Evolutionary conservation across 2,329 filamentous ascomycete genomes (phyloP).

Genomic region (Teratosphaeria pseudoeucalypti): DNA sequence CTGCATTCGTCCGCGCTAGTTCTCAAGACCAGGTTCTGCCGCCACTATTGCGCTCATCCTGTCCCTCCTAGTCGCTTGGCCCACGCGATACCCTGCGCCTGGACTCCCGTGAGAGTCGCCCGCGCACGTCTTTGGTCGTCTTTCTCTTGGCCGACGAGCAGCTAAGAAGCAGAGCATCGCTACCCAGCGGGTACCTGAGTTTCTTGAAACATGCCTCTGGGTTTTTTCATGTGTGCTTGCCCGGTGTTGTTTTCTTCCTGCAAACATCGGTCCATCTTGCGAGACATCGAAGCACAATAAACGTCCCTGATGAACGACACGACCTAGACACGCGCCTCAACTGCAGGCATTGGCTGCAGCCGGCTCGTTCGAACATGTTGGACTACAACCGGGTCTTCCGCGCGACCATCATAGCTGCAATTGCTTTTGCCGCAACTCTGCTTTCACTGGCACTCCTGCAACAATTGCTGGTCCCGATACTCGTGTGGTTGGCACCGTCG

Average conservation of each 20-base stretch:
- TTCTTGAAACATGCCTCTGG: neutral
- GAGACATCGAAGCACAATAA: neutral
- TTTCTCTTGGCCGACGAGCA: neutral
- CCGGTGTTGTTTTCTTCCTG: neutral
- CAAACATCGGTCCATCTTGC: neutral
- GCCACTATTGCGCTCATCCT: neutral
- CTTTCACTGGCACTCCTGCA: conserved; percentile 9
- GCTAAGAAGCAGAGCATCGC: neutral
- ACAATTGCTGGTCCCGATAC: conserved; percentile 19
- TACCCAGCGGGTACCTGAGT: neutral
- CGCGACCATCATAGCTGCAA: neutral
- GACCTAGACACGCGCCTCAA: neutral
- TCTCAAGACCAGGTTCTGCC: neutral
- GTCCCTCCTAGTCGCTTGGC: neutral
- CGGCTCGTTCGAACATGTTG: neutral
- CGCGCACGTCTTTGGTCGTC: neutral
- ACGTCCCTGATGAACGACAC: neutral
- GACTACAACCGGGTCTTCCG: neutral
- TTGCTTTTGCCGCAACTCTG: neutral
- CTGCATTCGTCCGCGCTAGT: neutral
- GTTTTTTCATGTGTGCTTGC: neutral
- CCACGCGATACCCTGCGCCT: neutral
- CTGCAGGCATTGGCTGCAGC: neutral
- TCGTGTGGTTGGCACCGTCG: conserved; percentile 19
- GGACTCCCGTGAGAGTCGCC: neutral